Percentiles rank a stretch among this genome's conserved stretches.
Evolutionary conservation across 2,329 filamentous ascomycete genomes (phyloP).

Genomic region (Fusarium sp.): DNA sequence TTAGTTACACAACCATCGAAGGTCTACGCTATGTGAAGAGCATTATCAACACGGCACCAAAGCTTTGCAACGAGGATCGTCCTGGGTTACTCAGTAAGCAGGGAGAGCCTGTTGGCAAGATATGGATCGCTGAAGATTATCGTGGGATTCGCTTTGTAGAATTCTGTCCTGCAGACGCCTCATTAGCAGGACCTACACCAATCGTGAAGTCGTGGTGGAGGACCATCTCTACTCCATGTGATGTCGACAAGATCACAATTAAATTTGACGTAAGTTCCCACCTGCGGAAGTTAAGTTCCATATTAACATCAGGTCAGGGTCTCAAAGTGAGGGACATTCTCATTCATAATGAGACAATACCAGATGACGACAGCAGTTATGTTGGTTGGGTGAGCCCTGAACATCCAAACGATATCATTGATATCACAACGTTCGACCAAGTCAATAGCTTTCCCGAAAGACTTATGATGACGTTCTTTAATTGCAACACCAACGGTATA

Average conservation of each 20-base stretch:
- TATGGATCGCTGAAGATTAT: slow-evolving; percentile 27
- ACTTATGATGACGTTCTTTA: slow-evolving; percentile 16
- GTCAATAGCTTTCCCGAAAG: slow-evolving; percentile 2
- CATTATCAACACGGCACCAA: slow-evolving; percentile 1
- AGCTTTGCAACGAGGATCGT: not conserved
- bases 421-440: slow-evolving; percentile 16
- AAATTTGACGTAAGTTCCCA: slow-evolving; percentile 10
- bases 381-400: slow-evolving; percentile 19
- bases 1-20: not conserved
- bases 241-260: not conserved
- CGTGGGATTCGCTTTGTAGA: slow-evolving; percentile 24
- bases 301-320: slow-evolving; percentile 9
- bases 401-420: slow-evolving; percentile 13
- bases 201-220: slow-evolving; percentile 25
- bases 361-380: not conserved
- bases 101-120: slow-evolving; percentile 1
- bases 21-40: slow-evolving; percentile 23
- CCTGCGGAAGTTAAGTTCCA: not conserved
- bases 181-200: slow-evolving; percentile 13
- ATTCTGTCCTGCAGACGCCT: slow-evolving; percentile 4
- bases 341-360: not conserved
- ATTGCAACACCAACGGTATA: slow-evolving; percentile 10
- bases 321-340: slow-evolving; percentile 23
- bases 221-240: not conserved
- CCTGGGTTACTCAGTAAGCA: not conserved